Conservation (phyloP, 75 land plant species). For the Cupressus sempervirens region DNA sequence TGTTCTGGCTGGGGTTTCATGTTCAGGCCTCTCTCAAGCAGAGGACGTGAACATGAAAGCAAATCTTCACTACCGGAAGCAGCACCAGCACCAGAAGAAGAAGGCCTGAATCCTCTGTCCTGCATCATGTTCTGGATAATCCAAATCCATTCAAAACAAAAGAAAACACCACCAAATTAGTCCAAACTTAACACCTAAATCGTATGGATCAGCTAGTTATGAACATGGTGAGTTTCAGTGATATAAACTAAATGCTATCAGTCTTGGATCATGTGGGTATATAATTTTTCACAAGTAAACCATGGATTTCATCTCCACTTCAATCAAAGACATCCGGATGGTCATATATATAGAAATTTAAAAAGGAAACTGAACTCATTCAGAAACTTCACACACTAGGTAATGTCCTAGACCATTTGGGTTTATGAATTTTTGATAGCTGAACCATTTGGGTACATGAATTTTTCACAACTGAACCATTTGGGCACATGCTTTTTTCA, state of each 20-base stretch:
- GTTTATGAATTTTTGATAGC: background rate
- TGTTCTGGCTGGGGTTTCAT: constrained; percentile 7
- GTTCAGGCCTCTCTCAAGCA: constrained; percentile 14
- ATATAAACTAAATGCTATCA: too few species aligned
- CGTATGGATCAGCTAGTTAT: background rate
- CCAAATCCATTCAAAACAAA: background rate
- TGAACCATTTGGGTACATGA: background rate
- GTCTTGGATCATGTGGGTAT: background rate
- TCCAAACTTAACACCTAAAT: background rate
- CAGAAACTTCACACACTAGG: background rate
- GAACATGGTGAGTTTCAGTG: background rate
- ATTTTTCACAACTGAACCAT: background rate
- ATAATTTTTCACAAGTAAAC: background rate
- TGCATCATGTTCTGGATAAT: constrained; percentile 9
- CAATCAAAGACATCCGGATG: background rate
- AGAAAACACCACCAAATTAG: background rate
- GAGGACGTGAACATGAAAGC: constrained; percentile 7
- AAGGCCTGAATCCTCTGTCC: constrained; percentile 7
- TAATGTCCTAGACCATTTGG: background rate
- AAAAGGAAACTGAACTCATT: background rate
- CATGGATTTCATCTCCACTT: background rate
- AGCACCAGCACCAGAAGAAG: background rate
- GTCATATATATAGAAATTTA: background rate
- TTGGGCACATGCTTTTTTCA: background rate
- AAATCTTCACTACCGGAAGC: background rate